Evolutionary conservation across 2,329 filamentous ascomycete genomes (phyloP).

Genomic region (Sclerotiophoma versabilis): DNA sequence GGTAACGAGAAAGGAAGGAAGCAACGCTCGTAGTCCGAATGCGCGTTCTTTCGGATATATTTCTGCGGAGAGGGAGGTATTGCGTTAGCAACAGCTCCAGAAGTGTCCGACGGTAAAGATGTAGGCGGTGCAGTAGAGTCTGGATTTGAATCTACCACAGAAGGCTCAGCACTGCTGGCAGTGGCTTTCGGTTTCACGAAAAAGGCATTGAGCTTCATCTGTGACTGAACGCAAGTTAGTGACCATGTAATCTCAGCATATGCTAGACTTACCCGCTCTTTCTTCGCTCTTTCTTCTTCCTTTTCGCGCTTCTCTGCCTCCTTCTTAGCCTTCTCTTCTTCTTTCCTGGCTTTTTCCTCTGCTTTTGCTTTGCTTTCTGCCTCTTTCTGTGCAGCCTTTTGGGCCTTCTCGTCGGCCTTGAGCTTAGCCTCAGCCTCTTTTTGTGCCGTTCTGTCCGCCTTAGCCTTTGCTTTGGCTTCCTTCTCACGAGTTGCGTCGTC

Average conservation of each 20-base stretch:
- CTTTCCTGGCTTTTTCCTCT: slow-evolving; percentile 51
- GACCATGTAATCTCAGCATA: slow-evolving; percentile 13
- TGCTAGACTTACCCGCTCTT: slow-evolving; percentile 48
- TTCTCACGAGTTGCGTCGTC: slow-evolving; percentile 49
- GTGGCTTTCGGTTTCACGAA: slow-evolving; percentile 52
- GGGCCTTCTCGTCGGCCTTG: slow-evolving; percentile 48
- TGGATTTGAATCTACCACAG: slow-evolving; percentile 42
- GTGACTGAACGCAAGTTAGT: slow-evolving; percentile 43
- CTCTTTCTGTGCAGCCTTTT: slow-evolving; percentile 44
- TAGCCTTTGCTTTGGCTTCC: slow-evolving; percentile 47
- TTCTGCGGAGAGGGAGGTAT: slow-evolving; percentile 46
- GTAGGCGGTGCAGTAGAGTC: slow-evolving; percentile 37
- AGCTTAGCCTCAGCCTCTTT: slow-evolving; percentile 45
- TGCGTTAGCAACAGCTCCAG: slow-evolving; percentile 34
- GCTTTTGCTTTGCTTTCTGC: slow-evolving; percentile 48
- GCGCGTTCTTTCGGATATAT: slow-evolving; percentile 36
- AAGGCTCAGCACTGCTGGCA: slow-evolving; percentile 35
- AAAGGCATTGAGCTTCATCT: slow-evolving; percentile 54
- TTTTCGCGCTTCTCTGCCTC: slow-evolving; percentile 46
- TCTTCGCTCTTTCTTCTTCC: slow-evolving; percentile 51
- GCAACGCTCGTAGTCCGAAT: slow-evolving; percentile 61
- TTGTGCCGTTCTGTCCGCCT: slow-evolving; percentile 46
- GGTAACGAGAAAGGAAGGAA: slow-evolving; percentile 87
- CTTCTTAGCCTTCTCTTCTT: slow-evolving; percentile 58
- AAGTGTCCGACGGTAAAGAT: slow-evolving; percentile 35